Conservation (phyloP, 2,329 filamentous ascomycete species). For the Neonectria ditissima region DNA sequence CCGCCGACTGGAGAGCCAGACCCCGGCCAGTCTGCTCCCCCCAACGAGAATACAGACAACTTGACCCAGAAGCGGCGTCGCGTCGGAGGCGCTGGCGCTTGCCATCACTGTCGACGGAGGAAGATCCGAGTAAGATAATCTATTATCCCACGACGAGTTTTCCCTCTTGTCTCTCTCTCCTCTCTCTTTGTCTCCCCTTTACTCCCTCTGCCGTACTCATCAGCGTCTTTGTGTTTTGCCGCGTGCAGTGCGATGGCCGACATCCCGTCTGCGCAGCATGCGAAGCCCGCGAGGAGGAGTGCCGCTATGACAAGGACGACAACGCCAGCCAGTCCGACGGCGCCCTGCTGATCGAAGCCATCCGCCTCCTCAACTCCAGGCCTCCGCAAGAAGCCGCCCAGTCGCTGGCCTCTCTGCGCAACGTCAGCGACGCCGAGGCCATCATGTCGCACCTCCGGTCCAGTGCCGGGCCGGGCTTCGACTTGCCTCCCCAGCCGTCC, state of each 20-base stretch:
- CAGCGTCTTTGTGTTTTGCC: not conserved
- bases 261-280: not conserved
- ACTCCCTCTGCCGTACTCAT: not conserved
- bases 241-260: slow-evolving; percentile 1
- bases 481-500: not conserved
- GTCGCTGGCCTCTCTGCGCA: not conserved
- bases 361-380: slow-evolving; percentile 1
- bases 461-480: no score
- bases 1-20: not conserved
- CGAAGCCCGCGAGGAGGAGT: not conserved
- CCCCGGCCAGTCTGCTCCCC: no score
- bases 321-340: not conserved
- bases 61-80: not conserved
- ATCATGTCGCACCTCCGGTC: slow-evolving; percentile 1
- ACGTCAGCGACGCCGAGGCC: not conserved
- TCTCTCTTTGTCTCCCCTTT: no score
- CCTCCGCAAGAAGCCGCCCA: not conserved
- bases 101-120: not conserved
- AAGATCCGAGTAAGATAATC: not conserved
- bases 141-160: not conserved
- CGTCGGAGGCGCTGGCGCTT: not conserved
- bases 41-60: not conserved
- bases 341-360: not conserved
- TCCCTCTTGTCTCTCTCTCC: not conserved
- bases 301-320: slow-evolving; percentile 2